Evolutionary conservation across 2,329 filamentous ascomycete genomes (phyloP), one percentile per base, ranked within the genome.

Genomic region (Aspergillus fructus): DNA sequence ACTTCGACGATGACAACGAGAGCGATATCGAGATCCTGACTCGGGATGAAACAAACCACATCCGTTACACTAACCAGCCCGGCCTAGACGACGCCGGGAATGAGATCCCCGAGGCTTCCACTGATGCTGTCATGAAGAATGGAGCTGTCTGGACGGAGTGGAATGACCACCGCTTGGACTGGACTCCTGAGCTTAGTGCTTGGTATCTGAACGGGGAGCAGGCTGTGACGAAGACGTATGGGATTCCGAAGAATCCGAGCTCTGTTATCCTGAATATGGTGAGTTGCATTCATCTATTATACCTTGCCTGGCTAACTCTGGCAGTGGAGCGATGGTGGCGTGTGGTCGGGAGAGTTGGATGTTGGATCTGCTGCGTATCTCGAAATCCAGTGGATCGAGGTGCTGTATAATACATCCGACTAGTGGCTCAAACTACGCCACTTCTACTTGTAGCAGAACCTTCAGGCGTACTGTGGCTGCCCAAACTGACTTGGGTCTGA

Each of bases 1-100:
- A 55, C 23, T 19, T 17, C 23, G 34, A 55, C 45, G 45, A 55
- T 27, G 17, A 48, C 4, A 55, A 48, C 45, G 52, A 55, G 30
- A 49, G 45, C 37, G 52, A 55, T 11, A 55, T 55, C 27, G 52
- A 55, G 24, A 55, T 55, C 45, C 45, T 55, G 3, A 55, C 52
- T 11, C 43, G 24, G 3, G 52, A 55, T 15, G 37, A 45, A 4
- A 41, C 21, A 6, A n/a, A 41, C 23, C 52, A 55, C 9, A 49
- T 55, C 45, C 43, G 45, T 7, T 55, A 55, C 17, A 55, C 52
- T 4, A 55, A 55, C 34, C 52, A 55, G 43, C 52, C 52, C 8
- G 52, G 52, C 3, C 19, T 55, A 3, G 52, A 55, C 17, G 19
- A n/a, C 2, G 37, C 49, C 4, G 52, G 52, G 45, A 49, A 55